These are phyloP conservation scores for Cucumis hystrix DNA, from an alignment of 306 rosid genomes.

Conservation along the genomic window DNA sequence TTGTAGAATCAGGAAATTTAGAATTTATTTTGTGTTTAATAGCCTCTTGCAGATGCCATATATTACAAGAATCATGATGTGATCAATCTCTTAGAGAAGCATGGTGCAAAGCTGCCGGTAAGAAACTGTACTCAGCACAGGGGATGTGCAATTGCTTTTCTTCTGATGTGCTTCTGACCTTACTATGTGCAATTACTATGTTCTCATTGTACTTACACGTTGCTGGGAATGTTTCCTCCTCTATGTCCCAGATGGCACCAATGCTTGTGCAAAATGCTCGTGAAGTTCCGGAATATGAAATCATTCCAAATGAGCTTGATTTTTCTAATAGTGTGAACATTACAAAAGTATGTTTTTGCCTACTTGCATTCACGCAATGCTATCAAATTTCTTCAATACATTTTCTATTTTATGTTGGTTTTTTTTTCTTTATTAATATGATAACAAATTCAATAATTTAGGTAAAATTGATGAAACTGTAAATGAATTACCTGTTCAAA, in stretches of 20 bases:
- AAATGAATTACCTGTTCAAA: not conserved
- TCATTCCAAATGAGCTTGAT: constrained; percentile 78
- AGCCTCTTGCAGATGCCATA: constrained; percentile 91
- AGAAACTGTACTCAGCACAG: not conserved
- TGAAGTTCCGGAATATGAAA: constrained; percentile 90
- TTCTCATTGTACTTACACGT: constrained; percentile 5
- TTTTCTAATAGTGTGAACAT: constrained; percentile 62
- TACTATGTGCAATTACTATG: constrained; percentile 10
- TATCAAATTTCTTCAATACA: not conserved
- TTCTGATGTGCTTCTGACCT: not conserved
- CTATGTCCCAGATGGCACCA: constrained; percentile 46
- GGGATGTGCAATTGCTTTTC: not conserved
- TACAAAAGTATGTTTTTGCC: constrained; percentile 40
- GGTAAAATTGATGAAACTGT: not conserved
- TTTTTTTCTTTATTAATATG: not conserved
- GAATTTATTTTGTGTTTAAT: constrained; percentile 17
- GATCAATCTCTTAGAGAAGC: constrained; percentile 68
- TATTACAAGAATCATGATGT: constrained; percentile 59
- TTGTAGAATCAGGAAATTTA: not conserved
- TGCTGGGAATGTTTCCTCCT: not conserved
- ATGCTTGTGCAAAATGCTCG: constrained; percentile 70
- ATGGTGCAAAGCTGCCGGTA: constrained; percentile 72
- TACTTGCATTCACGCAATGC: not conserved
- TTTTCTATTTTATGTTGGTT: not conserved
- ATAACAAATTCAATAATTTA: not conserved